Conservation (phyloP, 139 green algal species). For the Chlorella sp. region DNA sequence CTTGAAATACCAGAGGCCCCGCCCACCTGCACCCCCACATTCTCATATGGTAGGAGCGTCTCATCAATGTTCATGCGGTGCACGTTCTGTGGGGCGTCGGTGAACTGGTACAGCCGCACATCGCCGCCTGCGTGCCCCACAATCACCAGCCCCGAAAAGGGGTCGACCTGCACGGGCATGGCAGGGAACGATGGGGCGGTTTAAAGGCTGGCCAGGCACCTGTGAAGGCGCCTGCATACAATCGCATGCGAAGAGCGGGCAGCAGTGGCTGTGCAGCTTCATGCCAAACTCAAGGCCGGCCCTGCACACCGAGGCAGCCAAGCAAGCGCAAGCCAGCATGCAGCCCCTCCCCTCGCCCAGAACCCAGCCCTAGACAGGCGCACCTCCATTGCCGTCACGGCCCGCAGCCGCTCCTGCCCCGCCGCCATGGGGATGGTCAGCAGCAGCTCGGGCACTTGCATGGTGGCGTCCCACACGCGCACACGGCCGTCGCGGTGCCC, state of each 20-base stretch:
- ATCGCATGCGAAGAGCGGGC: too few species aligned
- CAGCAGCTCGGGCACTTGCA: constrained; percentile 49
- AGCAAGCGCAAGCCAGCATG: too few species aligned
- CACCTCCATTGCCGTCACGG: constrained; percentile 50
- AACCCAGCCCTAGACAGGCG: background rate
- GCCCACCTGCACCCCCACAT: constrained; percentile 32
- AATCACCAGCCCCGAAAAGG: constrained; percentile 49
- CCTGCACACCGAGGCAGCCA: too few species aligned
- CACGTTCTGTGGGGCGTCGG: constrained; percentile 32
- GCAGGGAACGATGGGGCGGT: background rate
- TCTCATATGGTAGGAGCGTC: constrained; percentile 40
- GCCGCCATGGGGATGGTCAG: constrained; percentile 46
- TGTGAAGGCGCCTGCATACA: too few species aligned
- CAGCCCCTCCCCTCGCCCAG: too few species aligned
- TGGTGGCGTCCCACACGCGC: constrained; percentile 56
- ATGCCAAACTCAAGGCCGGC: too few species aligned
- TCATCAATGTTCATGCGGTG: constrained; percentile 44
- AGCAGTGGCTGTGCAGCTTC: too few species aligned
- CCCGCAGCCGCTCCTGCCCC: constrained; percentile 43
- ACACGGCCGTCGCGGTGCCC: constrained; percentile 63
- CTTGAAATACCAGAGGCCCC: background rate
- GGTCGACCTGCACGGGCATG: constrained; percentile 41
- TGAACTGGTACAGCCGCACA: constrained; percentile 62
- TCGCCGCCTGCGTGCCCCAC: constrained; percentile 57
- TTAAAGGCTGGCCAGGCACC: background rate